A percentile compares a stretch with the other conserved stretches of the same genome.
phyloP scores from a whole-genome alignment of 2,329 filamentous ascomycete genomes.

The Grosmannia clavigera region DNA sequence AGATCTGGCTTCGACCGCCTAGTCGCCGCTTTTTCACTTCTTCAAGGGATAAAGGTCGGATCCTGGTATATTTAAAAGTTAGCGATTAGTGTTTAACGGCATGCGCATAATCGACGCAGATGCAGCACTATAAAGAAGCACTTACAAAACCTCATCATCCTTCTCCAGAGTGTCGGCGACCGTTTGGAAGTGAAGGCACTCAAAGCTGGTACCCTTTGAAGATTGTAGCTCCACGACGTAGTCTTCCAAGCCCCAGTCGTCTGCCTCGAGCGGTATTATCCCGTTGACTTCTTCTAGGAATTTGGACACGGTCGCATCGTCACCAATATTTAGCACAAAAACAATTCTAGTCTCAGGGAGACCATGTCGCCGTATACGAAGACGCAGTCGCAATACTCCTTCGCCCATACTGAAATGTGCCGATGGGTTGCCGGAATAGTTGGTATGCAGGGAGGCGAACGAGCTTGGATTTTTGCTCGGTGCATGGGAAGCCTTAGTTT shows the following conservation, averaged over 20 bases:
- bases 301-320: constrained; percentile 58
- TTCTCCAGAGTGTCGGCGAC: constrained; percentile 61
- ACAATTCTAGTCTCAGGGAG: constrained; percentile 61
- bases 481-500: not conserved
- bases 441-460: not conserved
- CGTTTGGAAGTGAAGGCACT: constrained; percentile 76
- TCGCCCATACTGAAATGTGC: not conserved
- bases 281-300: constrained; percentile 71
- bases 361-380: constrained; percentile 60
- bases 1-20: constrained; percentile 71
- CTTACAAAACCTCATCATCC: constrained; percentile 72
- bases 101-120: not conserved
- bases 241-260: constrained; percentile 78
- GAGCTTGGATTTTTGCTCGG: not conserved
- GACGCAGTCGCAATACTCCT: constrained; percentile 54
- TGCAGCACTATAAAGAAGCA: constrained; percentile 10
- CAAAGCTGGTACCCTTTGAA: constrained; percentile 49
- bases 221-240: constrained; percentile 67
- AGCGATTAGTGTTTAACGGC: not conserved
- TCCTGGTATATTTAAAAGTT: constrained; percentile 32
- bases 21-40: constrained; percentile 63
- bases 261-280: constrained; percentile 67
- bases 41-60: constrained; percentile 62
- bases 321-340: constrained; percentile 49
- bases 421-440: not conserved